Percentiles rank a stretch among this genome's conserved stretches.
phyloP scores from a whole-genome alignment of 176 grass and related monocot species.

The Phragmites australis region DNA sequence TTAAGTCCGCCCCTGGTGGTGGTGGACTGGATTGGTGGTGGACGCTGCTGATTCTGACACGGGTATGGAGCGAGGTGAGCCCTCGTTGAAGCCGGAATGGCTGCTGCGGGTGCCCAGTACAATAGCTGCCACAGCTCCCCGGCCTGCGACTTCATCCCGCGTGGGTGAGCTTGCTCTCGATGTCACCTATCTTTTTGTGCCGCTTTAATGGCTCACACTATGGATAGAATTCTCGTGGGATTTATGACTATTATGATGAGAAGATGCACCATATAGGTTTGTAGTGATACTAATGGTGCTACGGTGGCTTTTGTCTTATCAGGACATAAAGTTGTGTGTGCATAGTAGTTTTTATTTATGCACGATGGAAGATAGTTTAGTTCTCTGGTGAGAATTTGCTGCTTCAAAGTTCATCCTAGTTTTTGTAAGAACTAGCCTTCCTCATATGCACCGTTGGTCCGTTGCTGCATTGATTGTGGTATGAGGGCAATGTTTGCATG shows the following conservation, averaged over 20 bases:
- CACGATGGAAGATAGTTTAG: background rate
- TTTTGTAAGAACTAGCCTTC: background rate
- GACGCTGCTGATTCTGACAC: conserved; percentile 20
- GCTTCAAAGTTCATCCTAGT: background rate
- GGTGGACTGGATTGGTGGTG: conserved; percentile 41
- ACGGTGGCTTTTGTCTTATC: background rate
- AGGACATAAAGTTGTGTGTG: background rate
- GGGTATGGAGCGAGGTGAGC: conserved; percentile 66
- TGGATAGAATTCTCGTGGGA: background rate
- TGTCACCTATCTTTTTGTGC: background rate
- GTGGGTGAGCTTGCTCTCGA: conserved; percentile 37
- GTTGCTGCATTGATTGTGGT: background rate
- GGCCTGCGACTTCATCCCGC: conserved; percentile 39
- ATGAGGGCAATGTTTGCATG: background rate
- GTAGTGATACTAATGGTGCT: background rate
- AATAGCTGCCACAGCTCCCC: background rate
- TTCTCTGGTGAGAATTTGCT: background rate
- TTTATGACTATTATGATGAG: background rate
- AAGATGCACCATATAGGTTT: background rate
- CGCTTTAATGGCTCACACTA: background rate
- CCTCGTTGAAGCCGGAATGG: conserved; percentile 69
- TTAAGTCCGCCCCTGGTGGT: conserved; percentile 40
- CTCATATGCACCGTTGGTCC: background rate
- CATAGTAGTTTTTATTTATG: background rate
- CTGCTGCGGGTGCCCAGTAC: conserved; percentile 34